Evolutionary conservation across 352 stramenopile species (phyloP), one percentile per base, ranked within the genome.

Genomic region (Pythium monospermum): DNA sequence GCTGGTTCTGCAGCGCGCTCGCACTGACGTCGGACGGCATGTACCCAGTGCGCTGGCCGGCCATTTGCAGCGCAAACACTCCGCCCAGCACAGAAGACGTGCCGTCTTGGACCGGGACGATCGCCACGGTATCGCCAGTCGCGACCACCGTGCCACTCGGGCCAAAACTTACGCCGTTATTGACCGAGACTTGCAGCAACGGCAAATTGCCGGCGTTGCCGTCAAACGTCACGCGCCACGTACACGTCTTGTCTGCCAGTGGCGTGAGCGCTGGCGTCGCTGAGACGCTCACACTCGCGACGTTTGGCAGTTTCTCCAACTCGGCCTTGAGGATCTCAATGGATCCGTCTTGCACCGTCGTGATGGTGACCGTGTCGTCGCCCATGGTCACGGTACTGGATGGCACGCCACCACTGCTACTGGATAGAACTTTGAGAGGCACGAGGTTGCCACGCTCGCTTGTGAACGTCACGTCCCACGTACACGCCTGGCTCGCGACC

Each of bases 301-400:
- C 89, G 22, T 91, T 96, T 7, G 59, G 63, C 15, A 98, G 73
- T 41, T 83, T 77, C 52, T 98, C 91, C 15, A 98, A 83, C 56
- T 98, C 91, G 0, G 90, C 75, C 66, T 98, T 96, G 56, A 98
- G 92, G n/a, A 97, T 78, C 50, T 98, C 84, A 35, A 96, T 85
- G 7, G 83, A 71, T 2, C 90, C 90, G 28, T 96, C 75, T 16
- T 66, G 61, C 32, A 87, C 6, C 0, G 87, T 95, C 12, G 55
- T 74, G 39, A 97, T 61, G 4, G 73, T 69, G 16, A 97, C 64
- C 1, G 86, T 93, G 42, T 97, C 90, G 40, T 96, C 85, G 15
- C 75, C 82, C 28, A 91, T 68, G 6, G 57, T 82, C 22, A 84
- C 61, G 0, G 64, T 51, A 18, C 36, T 57, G 6, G 73, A 66